Conservation (phyloP, 768 basidiomycete genomes). For the Serendipita sp. region DNA sequence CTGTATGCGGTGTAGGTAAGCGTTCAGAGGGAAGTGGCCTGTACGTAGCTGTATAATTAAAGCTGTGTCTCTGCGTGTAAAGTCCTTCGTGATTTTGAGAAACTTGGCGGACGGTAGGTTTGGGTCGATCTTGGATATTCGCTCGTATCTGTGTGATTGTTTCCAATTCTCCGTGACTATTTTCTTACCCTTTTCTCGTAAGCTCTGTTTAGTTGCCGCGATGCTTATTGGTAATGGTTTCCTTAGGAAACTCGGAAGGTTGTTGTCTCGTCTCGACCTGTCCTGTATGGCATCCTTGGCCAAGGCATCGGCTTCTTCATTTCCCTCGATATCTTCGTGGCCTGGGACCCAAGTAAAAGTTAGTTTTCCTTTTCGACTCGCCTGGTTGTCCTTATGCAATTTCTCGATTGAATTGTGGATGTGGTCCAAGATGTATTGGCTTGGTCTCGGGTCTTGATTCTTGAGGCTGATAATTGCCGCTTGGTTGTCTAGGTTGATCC, state of each 20-base stretch:
- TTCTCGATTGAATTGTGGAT: no score
- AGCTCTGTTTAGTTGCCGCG: conserved; percentile 7
- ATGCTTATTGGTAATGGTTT: conserved; percentile 7
- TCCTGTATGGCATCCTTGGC: conserved; percentile 14
- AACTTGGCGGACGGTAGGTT: conserved; percentile 4
- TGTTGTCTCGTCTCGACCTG: background rate
- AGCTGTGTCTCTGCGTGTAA: conserved; percentile 12
- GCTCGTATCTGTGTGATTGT: background rate
- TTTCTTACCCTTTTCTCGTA: conserved; percentile 2
- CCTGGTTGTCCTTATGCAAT: no score
- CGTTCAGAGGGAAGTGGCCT: conserved; percentile 19
- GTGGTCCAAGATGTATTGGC: background rate
- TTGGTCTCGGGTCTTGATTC: background rate
- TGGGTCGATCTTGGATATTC: background rate
- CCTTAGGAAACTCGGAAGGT: background rate
- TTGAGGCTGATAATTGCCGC: background rate
- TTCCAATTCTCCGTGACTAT: background rate
- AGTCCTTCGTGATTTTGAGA: conserved; percentile 8
- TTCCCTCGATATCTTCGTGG: conserved; percentile 16
- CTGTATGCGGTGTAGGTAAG: conserved; percentile 19
- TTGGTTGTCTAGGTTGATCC: background rate
- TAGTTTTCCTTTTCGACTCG: background rate
- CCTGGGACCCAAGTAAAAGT: conserved; percentile 16
- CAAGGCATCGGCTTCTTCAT: conserved; percentile 14
- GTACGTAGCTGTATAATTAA: conserved; percentile 20